phyloP scores from a whole-genome alignment of 2,329 filamentous ascomycete genomes.

The Stachybotrys chartarum region DNA sequence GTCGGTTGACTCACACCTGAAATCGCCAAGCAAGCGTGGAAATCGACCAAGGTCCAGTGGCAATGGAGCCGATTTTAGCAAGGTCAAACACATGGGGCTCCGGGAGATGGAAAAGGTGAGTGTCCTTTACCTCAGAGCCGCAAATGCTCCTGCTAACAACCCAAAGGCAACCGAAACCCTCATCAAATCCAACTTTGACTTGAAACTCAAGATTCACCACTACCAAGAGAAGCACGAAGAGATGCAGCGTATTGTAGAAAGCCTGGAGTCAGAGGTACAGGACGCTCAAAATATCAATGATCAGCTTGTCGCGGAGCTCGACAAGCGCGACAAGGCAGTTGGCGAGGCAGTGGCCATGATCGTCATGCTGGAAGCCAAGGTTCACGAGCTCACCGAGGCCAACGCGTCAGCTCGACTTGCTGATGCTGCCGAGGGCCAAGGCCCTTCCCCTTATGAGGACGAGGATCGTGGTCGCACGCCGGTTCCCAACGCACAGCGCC shows the following conservation, averaged over 20 bases:
- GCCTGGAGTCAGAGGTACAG: slow-evolving; percentile 44
- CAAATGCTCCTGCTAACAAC: slow-evolving; percentile 2
- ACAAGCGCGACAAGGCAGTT: slow-evolving; percentile 63
- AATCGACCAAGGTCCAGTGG: slow-evolving; percentile 36
- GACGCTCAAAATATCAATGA: slow-evolving; percentile 53
- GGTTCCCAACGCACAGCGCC: background rate
- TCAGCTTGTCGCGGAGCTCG: slow-evolving; percentile 50
- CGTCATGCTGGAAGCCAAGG: slow-evolving; percentile 52
- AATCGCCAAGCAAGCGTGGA: background rate
- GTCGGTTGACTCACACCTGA: background rate
- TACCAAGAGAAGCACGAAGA: slow-evolving; percentile 55
- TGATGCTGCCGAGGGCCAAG: slow-evolving; percentile 9
- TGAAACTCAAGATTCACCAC: slow-evolving; percentile 67
- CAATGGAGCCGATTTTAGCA: slow-evolving; percentile 27
- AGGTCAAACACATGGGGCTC: slow-evolving; percentile 50
- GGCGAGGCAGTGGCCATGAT: slow-evolving; percentile 67
- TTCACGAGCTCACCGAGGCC: slow-evolving; percentile 39
- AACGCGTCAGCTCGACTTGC: background rate
- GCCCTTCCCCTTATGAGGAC: slow-evolving; percentile 1
- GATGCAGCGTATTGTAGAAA: slow-evolving; percentile 51
- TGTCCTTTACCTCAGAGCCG: background rate
- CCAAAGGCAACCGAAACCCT: slow-evolving; percentile 56
- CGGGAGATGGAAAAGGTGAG: slow-evolving; percentile 63
- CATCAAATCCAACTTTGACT: slow-evolving; percentile 70
- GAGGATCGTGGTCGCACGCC: background rate